Evolutionary conservation across 306 rosid species (phyloP).

Genomic region (Luffa aegyptiaca): DNA sequence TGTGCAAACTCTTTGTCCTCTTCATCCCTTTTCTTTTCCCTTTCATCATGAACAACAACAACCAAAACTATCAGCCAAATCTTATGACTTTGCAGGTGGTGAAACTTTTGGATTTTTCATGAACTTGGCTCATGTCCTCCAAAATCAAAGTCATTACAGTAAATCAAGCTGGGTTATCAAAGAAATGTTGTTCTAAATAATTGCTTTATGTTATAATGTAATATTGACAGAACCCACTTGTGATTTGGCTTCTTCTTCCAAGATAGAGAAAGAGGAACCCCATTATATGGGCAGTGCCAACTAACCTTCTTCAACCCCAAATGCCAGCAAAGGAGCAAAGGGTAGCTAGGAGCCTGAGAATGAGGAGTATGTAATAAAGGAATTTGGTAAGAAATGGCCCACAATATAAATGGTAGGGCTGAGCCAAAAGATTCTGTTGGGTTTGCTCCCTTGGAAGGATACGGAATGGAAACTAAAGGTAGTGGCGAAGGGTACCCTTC

Average conservation of each 20-base stretch:
- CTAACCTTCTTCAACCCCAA: slow-evolving; percentile 7
- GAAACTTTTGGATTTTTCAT: background rate
- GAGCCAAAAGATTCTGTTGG: slow-evolving; percentile 58
- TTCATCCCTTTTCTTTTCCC: background rate
- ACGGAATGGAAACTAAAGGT: slow-evolving; percentile 14
- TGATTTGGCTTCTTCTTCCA: background rate
- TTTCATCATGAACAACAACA: background rate
- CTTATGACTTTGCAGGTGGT: background rate
- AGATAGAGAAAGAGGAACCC: background rate
- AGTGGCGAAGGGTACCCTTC: background rate
- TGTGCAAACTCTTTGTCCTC: slow-evolving; percentile 10
- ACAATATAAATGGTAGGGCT: slow-evolving; percentile 33
- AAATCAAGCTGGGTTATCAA: background rate
- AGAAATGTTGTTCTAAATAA: background rate
- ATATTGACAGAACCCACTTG: background rate
- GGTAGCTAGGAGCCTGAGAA: slow-evolving; percentile 6
- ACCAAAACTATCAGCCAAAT: background rate
- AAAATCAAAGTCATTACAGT: background rate
- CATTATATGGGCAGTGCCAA: background rate
- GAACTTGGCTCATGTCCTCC: background rate
- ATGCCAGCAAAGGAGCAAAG: background rate
- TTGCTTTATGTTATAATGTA: background rate
- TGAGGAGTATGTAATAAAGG: background rate
- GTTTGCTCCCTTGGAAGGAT: slow-evolving; percentile 52
- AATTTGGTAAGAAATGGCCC: slow-evolving; percentile 30